A percentile compares a stretch with the other conserved stretches of the same genome.
Conservation (phyloP, 345 rosid genomes). For the Camelina neglecta region DNA sequence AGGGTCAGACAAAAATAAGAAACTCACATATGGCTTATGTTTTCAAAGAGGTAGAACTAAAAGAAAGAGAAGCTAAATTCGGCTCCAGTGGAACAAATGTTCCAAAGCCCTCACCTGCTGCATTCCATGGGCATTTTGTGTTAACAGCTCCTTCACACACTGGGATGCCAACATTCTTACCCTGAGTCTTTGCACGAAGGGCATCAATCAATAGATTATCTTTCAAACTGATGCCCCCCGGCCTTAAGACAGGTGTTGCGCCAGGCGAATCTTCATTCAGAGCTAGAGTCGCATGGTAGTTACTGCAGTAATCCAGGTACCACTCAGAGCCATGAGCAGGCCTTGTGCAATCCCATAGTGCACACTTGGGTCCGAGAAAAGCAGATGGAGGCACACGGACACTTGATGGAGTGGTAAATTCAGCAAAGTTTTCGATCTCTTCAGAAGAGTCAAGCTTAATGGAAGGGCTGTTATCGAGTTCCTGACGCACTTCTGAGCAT, state of each 20-base stretch:
- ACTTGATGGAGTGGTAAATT: constrained; percentile 47
- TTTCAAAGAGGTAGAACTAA: not conserved
- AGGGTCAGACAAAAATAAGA: not conserved
- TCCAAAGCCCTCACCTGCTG: constrained; percentile 54
- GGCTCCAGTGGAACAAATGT: constrained; percentile 4
- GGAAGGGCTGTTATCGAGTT: constrained; percentile 47
- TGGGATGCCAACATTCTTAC: constrained; percentile 89
- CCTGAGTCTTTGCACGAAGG: constrained; percentile 65
- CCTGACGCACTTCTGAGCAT: constrained; percentile 55
- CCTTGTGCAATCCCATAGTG: constrained; percentile 91
- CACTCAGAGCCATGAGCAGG: constrained; percentile 74
- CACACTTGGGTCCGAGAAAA: constrained; percentile 85
- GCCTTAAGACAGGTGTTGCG: constrained; percentile 68
- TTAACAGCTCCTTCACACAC: constrained; percentile 87
- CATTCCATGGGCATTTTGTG: constrained; percentile 85
- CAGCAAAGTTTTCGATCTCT: constrained; percentile 44
- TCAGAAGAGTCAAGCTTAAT: constrained; percentile 45
- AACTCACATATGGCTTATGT: not conserved
- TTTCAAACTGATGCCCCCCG: constrained; percentile 74
- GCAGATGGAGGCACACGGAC: constrained; percentile 74
- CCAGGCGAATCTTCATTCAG: constrained; percentile 69
- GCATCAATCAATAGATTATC: constrained; percentile 69
- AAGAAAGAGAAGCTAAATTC: not conserved
- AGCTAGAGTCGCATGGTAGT: constrained; percentile 72
- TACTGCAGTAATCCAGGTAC: constrained; percentile 71